phyloP scores from a whole-genome alignment of 2,329 filamentous ascomycete species.

The Aspergillus sojae region DNA sequence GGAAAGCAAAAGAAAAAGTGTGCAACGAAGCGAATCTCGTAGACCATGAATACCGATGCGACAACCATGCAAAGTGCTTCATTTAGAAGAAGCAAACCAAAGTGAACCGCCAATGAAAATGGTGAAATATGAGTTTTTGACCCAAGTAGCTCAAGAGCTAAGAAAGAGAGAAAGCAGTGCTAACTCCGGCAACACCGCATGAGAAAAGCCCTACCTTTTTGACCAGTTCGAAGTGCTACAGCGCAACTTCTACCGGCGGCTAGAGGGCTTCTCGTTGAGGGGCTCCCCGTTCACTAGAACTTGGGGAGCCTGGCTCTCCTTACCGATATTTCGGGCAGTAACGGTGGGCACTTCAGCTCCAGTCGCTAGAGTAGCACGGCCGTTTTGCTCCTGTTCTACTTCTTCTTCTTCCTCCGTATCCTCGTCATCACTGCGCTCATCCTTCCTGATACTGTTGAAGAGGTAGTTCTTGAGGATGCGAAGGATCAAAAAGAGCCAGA shows the following conservation, averaged over 20 bases:
- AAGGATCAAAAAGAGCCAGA: conserved; percentile 51
- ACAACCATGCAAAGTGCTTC: conserved; percentile 2
- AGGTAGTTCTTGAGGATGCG: conserved; percentile 48
- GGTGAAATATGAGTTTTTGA: conserved; percentile 2
- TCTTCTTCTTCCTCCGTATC: conserved; percentile 42
- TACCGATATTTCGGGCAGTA: conserved; percentile 26
- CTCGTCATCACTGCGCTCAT: conserved; percentile 51
- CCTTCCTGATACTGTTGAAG: conserved; percentile 40
- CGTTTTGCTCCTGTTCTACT: conserved; percentile 21
- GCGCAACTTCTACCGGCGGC: background rate
- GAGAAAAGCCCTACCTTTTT: background rate
- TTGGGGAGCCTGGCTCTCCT: conserved; percentile 37
- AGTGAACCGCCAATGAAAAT: background rate
- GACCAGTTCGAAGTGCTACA: background rate
- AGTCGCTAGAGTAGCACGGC: conserved; percentile 30
- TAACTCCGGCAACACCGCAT: background rate
- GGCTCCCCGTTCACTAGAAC: conserved; percentile 45
- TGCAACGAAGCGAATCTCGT: conserved; percentile 16
- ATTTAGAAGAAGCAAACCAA: background rate
- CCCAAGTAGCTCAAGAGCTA: background rate
- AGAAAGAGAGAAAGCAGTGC: background rate
- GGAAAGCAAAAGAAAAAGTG: conserved; percentile 2
- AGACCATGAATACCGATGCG: conserved; percentile 8
- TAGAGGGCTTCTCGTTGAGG: conserved; percentile 21
- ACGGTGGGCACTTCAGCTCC: conserved; percentile 26